Evolutionary conservation across 257 asterid species (phyloP).

Genomic region (Solanum neorickii): DNA sequence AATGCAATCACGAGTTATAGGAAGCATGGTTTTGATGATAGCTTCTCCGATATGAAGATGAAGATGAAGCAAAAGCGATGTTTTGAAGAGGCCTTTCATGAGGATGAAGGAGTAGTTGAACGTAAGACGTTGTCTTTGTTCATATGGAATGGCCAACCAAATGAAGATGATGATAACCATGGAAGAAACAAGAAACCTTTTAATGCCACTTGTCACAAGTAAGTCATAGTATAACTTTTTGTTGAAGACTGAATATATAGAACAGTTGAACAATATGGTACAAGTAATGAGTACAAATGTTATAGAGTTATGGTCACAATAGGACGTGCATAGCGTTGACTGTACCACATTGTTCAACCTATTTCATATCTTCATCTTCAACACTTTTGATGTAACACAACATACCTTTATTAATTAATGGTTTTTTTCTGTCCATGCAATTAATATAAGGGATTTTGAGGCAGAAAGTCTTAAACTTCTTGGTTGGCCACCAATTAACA

Average conservation of each 20-base stretch:
- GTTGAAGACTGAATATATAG: no score
- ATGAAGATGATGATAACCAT: constrained; percentile 1
- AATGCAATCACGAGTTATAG: neutral
- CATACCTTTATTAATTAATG: neutral
- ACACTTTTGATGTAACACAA: neutral
- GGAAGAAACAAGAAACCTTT: neutral
- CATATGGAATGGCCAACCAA: constrained; percentile 37
- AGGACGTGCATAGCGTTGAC: neutral
- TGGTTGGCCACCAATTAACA: constrained; percentile 42
- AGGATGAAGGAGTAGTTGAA: constrained; percentile 10
- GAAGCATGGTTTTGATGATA: neutral
- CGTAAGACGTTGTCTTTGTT: constrained; percentile 21
- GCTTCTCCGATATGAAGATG: neutral
- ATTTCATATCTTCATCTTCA: neutral
- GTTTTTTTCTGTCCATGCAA: neutral
- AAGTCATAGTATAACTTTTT: neutral
- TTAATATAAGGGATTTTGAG: constrained; percentile 11
- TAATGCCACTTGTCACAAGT: constrained; percentile 2
- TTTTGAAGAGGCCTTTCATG: constrained; percentile 8
- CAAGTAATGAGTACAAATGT: neutral
- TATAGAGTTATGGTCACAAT: neutral
- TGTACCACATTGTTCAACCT: neutral
- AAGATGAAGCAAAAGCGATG: neutral
- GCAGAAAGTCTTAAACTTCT: constrained; percentile 1
- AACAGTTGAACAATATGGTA: neutral